Percentiles rank a stretch among this genome's conserved stretches.
Conservation (phyloP, 2,329 filamentous ascomycete species). For the Pseudogymnoascus sp. region DNA sequence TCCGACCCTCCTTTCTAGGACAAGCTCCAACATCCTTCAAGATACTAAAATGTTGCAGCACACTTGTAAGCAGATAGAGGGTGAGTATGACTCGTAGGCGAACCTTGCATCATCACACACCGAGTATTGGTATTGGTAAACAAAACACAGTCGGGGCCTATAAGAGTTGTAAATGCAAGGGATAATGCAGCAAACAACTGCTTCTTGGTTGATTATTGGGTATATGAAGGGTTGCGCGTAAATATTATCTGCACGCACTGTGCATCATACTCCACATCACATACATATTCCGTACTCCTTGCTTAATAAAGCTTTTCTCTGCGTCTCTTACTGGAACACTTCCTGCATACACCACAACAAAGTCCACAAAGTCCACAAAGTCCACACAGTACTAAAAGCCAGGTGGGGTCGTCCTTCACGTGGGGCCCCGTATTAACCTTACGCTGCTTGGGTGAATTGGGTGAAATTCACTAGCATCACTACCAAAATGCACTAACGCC, state of each 20-base stretch:
- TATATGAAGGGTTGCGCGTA: background rate
- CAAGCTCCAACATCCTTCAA: background rate
- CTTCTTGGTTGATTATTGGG: background rate
- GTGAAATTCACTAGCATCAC: conserved; percentile 6
- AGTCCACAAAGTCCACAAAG: too few species aligned
- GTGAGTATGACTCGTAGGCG: background rate
- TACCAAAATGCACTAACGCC: conserved; percentile 11
- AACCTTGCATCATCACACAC: background rate
- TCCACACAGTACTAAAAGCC: background rate
- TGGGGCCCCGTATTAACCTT: conserved; percentile 5
- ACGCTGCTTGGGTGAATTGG: background rate
- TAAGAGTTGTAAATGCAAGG: background rate
- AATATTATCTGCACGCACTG: background rate
- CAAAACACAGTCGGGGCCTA: background rate
- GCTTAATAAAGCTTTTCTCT: background rate
- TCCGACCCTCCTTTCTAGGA: conserved; percentile 5
- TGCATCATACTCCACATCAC: background rate
- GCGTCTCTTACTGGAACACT: background rate
- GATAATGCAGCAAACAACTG: background rate
- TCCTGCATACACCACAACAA: too few species aligned
- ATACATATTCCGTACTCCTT: background rate
- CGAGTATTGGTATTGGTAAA: background rate
- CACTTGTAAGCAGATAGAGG: background rate
- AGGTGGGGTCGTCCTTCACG: background rate
- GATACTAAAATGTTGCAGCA: too few species aligned